phyloP scores from a whole-genome alignment of 257 asterid species.

The Euphrasia confusa region DNA sequence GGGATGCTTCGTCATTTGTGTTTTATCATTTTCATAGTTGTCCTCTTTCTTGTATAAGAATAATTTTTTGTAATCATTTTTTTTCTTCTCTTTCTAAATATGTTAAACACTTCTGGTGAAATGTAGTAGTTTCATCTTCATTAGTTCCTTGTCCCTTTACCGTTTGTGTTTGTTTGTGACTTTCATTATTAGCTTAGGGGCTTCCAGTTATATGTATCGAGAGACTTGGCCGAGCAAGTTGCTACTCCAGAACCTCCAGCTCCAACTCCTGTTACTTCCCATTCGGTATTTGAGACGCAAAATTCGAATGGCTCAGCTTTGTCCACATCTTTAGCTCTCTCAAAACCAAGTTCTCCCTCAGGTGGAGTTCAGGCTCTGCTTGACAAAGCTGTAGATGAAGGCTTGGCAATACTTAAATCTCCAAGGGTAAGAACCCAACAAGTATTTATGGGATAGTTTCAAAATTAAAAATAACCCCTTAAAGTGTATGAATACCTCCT shows the following conservation, averaged over 20 bases:
- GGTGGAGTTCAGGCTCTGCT: conserved; percentile 41
- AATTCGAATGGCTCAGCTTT: conserved; percentile 62
- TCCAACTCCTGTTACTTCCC: conserved; percentile 44
- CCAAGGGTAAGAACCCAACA: conserved; percentile 52
- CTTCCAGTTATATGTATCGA: conserved; percentile 53
- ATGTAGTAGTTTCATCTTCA: conserved; percentile 5
- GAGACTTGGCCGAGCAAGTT: conserved; percentile 47
- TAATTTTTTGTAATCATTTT: neutral
- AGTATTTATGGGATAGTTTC: neutral
- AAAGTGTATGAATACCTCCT: neutral
- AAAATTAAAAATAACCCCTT: neutral
- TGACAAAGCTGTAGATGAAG: conserved; percentile 68
- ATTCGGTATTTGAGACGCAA: conserved; percentile 38
- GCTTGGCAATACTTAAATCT: conserved; percentile 68
- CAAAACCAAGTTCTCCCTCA: conserved; percentile 37
- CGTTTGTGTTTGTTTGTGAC: conserved; percentile 14
- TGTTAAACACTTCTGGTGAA: neutral
- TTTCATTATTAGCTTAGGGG: conserved; percentile 54
- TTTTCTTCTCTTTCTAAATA: too few relatives aligned
- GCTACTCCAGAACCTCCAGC: conserved; percentile 42
- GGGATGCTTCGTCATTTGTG: too few relatives aligned
- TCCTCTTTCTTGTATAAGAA: neutral
- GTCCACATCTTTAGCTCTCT: conserved; percentile 58
- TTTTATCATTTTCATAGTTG: neutral
- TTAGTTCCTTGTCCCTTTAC: conserved; percentile 13